These are phyloP conservation scores for Lactarius trivialis DNA, from an alignment of 768 basidiomycete genomes.

Conservation along the genomic window DNA sequence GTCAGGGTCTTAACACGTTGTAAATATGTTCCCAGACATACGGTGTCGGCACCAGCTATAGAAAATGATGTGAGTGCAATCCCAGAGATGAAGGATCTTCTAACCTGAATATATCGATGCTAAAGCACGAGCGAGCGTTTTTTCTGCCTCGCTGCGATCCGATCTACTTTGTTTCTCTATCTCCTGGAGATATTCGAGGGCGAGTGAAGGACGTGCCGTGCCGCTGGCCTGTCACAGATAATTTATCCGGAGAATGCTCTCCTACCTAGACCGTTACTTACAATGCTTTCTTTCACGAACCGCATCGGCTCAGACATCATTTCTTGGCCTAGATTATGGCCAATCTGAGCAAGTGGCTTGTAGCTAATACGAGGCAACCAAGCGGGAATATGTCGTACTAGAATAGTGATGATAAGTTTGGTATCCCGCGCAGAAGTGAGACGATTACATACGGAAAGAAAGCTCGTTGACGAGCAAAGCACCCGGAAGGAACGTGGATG, in stretches of 20 bases:
- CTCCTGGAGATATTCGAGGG: no score
- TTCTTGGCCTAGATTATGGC: background rate
- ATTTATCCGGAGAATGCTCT: no score
- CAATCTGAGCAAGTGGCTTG: conserved; percentile 5
- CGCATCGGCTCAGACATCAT: conserved; percentile 2
- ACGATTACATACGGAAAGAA: background rate
- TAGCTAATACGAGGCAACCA: background rate
- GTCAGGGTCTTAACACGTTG: background rate
- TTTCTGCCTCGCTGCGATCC: no score
- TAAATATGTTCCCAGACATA: background rate
- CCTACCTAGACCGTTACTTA: no score
- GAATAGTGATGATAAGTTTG: background rate
- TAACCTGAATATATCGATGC: no score
- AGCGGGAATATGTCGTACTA: conserved; percentile 5
- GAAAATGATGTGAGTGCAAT: background rate
- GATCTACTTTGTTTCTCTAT: no score
- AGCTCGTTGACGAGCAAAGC: background rate
- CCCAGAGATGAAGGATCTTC: no score
- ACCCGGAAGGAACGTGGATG: background rate
- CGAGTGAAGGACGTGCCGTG: no score
- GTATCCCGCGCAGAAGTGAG: no score
- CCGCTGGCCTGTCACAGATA: no score
- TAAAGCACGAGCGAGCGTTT: no score
- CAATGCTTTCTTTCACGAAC: conserved; percentile 2
- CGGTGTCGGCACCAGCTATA: conserved; percentile 10